Base-by-base conservation (phyloP, 1,284 basidiomycete species). In the Naganishia liquefaciens region DNA sequence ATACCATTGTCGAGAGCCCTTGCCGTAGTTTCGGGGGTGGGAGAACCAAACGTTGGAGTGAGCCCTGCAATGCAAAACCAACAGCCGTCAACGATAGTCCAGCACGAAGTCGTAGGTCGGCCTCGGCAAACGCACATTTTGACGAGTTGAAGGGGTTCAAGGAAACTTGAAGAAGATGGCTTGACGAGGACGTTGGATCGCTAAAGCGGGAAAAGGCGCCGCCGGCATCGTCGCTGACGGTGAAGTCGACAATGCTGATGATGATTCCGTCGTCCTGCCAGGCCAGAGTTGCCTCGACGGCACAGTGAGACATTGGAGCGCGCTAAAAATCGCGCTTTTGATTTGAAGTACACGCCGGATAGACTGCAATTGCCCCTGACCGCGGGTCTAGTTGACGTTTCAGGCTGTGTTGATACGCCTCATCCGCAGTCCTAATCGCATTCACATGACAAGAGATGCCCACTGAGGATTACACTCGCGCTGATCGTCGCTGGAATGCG, bases 1-100 rank as follows among this genome's bases (percentile, higher is more conserved):
- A 49, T 55, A 91, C 90, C 92, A 96, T 80, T 93, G 90, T 79
- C 93, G 90, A 79, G 88, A 88, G 78, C 93, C 93, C 84, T 95
- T 96, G 80, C 93, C 93, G 84, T 79, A 96, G 82, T 90, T 94
- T 80, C 92, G 87, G 72, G 93, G 93, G 79, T 73, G 77, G 70
- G 78, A 78, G 77, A 79, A 79, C 78, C 78, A 78, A 75, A 79
- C 78, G 75, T 78, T 78, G 63, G 77, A 77, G 78, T 79, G 78
- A 77, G 78, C 77, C 78, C 77, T 79, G 65, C 25, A 27, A 58
- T 23, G 47, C 40, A 54, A 61, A 42, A 39, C 15, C 13, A 44
- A 10, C n/a, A 42, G 9, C 19, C 11, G 37, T 63, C 62, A 54
- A 21, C 44, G 33, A 10, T 23, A 21, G 5, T 23, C 19, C 57